Evolutionary conservation across 2,329 filamentous ascomycete genomes (phyloP), one percentile per base, ranked within the genome.

Genomic region (Coleophoma cylindrospora): DNA sequence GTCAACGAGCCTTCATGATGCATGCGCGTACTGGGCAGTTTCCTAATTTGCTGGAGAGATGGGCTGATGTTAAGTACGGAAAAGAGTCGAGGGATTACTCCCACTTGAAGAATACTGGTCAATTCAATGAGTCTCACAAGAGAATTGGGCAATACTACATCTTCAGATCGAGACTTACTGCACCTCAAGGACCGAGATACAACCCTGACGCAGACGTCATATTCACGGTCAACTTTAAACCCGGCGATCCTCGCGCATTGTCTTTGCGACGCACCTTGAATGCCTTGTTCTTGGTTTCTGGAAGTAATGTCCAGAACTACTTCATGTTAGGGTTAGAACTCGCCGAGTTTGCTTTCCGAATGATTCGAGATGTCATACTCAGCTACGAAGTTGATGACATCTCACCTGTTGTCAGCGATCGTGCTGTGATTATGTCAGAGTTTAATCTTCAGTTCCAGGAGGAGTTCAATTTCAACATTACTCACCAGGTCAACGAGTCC

Each of bases 1-100:
- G 61, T 11, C 61, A 63, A 44, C 58, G 53, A 32, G 51, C 50
- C 10, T 63, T 60, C 37, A 54, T 51, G 12, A 61, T 58, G 54
- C 58, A 53, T 41, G 60, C 53, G 46, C 49, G 43, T 14, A 49
- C 46, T 40, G 59, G 57, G n/a, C 12, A 13, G n/a, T 61, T 59
- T 37, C 60, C 61, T 22, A 27, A 50, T 15, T 38, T 62, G 32
- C 22, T 58, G 11, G 34, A 14, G 27, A 54, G 59, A 40, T 59
- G 58, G 56, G 43, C 49, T 32, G 54, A 49, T 43, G 50, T 41
- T 41, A 40, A 48, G 19, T 40, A 49, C 7, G 27, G 27, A 27
- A 27, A 27, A 27, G 27, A 27, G 6, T 27, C 27, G 27, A 27
- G 7, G 27, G 27, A 27, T 7, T 27, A 27, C 9, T 3, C 27